These are phyloP conservation scores for Thamnidium elegans DNA, from an alignment of 192 early-diverging fungal species.

Conservation along the genomic window DNA sequence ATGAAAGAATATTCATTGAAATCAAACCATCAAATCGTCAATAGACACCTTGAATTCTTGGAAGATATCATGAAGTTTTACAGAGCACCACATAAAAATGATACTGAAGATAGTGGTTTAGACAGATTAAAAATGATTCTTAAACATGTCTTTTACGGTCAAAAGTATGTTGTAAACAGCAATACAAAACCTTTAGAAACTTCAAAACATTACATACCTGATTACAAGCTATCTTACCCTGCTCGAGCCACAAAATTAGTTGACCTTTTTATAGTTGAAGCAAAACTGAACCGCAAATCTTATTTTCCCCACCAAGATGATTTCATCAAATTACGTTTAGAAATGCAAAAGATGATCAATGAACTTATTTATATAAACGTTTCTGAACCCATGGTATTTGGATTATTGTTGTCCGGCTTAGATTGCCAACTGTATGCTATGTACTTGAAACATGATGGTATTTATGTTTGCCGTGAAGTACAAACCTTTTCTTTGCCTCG, in stretches of 20 bases:
- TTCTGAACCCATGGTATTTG: background rate
- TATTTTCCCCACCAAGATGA: conserved; percentile 8
- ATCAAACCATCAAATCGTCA: no score
- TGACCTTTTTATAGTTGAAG: background rate
- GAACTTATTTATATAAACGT: background rate
- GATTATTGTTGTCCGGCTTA: background rate
- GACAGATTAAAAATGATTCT: no score
- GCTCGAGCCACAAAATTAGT: background rate
- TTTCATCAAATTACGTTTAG: background rate
- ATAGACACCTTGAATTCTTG: no score
- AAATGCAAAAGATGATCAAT: conserved; percentile 2
- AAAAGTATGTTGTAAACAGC: no score
- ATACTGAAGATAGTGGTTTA: no score
- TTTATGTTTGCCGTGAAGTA: background rate
- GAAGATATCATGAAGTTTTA: no score
- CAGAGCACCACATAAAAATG: no score
- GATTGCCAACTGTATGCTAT: background rate
- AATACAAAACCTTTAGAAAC: background rate
- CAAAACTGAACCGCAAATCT: background rate
- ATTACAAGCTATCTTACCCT: no score
- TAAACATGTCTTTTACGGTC: no score
- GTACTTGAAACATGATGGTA: background rate
- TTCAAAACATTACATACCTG: background rate
- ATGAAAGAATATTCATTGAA: no score
- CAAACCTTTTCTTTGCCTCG: background rate